Base-by-base conservation (phyloP, 495 filamentous ascomycete genomes). In the Talaromyces proteolyticus region DNA sequence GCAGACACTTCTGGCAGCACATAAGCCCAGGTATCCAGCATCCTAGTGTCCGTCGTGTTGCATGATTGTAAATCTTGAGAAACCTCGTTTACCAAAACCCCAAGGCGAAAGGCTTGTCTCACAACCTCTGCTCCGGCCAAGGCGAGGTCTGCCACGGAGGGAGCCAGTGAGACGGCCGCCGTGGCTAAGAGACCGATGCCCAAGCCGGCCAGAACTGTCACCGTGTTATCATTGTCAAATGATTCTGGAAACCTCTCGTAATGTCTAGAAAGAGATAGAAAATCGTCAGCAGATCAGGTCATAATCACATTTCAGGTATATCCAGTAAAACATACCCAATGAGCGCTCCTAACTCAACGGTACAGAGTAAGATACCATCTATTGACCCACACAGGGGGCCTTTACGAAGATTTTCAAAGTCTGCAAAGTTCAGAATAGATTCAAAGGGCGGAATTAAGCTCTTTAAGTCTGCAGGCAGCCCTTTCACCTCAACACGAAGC, bases 381-480 rank as follows among this genome's bases (percentile, higher is more conserved):
- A 74, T 53, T 7, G 72, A 50, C 5, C 59, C 70, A 12, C 56
- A 21, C 6, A 75, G 50, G 4, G 54, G 63, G 8, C 70, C 68
- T 18, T 63, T 51, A 4, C 64, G 59, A 18, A 73, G 55, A 5
- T 64, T 61, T 7, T 50, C 17, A 34, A 57, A 22, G 12, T 70
- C 61, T 10, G 57, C 64, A 10, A 67, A 53, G 43, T 54, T 55
- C 1, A 70, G 50, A 18, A 74, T 53, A 0, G 56, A 56, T 48
- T 69, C 57, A 51, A 75, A 75, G 0, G 60, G 49, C 11, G 69
- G 68, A 26, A 76, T 43, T 21, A 68, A 51, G 7, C 41, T 25
- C 44, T 57, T 53, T 37, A 59, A 44, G 0, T 43, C 8, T 0
- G 36, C n/a, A 0, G 58, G 59, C 11, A 68, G 34, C 17, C 40